These are phyloP conservation scores for Ogataea saltuana DNA, from an alignment of 805 yeast genomes.

Conservation along the genomic window DNA sequence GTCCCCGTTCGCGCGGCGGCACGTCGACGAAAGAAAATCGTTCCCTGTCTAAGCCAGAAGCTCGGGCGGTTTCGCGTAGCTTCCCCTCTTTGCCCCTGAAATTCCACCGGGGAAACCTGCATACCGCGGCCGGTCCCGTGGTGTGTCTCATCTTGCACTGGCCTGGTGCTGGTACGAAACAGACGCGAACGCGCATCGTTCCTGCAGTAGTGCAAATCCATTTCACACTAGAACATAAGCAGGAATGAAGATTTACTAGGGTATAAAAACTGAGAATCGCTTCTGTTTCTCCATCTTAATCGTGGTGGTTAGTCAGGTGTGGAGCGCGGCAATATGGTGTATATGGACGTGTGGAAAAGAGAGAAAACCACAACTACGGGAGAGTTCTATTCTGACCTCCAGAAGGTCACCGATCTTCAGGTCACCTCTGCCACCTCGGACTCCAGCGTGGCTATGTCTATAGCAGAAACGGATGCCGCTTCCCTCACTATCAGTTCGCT, in stretches of 20 bases:
- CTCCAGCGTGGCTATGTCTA: conserved; percentile 5
- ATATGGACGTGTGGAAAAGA: conserved; percentile 11
- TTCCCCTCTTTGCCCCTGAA: too few species aligned
- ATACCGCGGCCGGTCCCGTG: too few species aligned
- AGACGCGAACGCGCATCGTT: conserved; percentile 2
- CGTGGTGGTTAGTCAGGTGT: background rate
- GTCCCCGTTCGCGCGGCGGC: too few species aligned
- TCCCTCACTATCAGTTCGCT: conserved; percentile 4
- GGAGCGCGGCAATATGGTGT: conserved; percentile 4
- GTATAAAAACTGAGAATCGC: background rate
- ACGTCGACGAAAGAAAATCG: too few species aligned
- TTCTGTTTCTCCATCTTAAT: background rate
- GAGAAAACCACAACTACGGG: conserved; percentile 16
- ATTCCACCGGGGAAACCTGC: too few species aligned
- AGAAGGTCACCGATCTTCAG: conserved; percentile 22
- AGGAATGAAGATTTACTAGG: background rate
- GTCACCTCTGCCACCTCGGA: conserved; percentile 14
- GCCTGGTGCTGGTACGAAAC: too few species aligned
- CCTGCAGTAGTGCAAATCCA: conserved; percentile 7
- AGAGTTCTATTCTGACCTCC: conserved; percentile 22
- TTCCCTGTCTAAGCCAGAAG: too few species aligned
- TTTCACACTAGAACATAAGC: background rate
- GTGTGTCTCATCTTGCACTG: too few species aligned
- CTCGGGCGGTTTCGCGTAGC: too few species aligned
- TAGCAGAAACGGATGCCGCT: conserved; percentile 10